These are phyloP conservation scores for Amoebophrya sp. DNA, from an alignment of 169 alveolate genomes.

Conservation along the genomic window DNA sequence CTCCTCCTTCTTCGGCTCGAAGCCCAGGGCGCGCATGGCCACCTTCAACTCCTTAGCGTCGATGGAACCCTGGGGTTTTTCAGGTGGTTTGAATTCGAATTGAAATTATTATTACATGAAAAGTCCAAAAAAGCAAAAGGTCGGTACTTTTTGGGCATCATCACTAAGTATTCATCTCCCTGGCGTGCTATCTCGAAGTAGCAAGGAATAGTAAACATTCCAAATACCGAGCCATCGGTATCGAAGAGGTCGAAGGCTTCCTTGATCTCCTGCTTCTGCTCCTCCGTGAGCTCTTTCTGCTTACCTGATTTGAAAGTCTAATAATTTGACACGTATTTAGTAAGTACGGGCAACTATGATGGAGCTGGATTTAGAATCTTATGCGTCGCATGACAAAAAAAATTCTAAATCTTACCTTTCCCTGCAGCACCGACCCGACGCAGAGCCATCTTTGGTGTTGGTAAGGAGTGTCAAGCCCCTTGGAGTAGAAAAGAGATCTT, in stretches of 20 bases:
- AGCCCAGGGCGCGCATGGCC: slow-evolving; percentile 98
- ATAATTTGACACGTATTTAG: too few relatives aligned
- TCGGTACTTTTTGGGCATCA: not conserved
- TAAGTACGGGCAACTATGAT: too few relatives aligned
- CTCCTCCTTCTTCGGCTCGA: slow-evolving; percentile 95
- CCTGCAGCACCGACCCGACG: not conserved
- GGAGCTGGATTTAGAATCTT: too few relatives aligned
- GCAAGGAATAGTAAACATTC: not conserved
- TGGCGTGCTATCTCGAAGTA: not conserved
- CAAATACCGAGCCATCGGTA: slow-evolving; percentile 83
- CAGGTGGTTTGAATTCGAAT: too few relatives aligned
- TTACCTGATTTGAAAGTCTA: too few relatives aligned
- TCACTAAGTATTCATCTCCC: not conserved
- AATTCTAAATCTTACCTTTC: not conserved
- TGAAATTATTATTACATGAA: too few relatives aligned
- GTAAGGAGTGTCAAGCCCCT: too few relatives aligned
- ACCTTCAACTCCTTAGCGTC: slow-evolving; percentile 94
- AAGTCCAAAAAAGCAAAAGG: too few relatives aligned
- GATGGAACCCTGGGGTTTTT: slow-evolving; percentile 67
- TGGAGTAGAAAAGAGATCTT: too few relatives aligned
- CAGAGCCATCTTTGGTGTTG: not conserved
- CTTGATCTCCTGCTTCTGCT: slow-evolving; percentile 69
- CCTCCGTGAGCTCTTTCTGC: not conserved
- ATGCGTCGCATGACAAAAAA: not conserved
- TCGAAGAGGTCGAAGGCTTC: slow-evolving; percentile 97